These are phyloP conservation scores for Glycine soja DNA, from an alignment of 306 rosid species.

Conservation along the genomic window DNA sequence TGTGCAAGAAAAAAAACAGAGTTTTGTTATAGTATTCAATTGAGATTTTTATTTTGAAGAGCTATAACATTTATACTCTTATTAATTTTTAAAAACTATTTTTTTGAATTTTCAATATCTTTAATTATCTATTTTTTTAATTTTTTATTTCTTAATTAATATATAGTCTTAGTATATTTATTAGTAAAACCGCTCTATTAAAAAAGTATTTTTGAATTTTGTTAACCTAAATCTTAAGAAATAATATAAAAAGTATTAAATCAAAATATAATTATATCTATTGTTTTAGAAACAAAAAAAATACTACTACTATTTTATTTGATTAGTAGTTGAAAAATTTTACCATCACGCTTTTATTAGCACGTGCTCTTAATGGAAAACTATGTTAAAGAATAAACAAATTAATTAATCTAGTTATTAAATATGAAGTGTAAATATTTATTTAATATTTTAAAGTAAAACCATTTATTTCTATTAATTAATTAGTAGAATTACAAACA, in stretches of 20 bases:
- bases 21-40: not conserved
- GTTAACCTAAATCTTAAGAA: not conserved
- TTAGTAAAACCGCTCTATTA: not conserved
- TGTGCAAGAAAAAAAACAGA: slow-evolving; percentile 5
- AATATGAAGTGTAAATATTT: not conserved
- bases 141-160: no score
- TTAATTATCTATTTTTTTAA: no score
- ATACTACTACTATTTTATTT: not conserved
- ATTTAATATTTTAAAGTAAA: not conserved
- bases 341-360: not conserved
- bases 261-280: not conserved
- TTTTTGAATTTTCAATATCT: no score
- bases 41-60: not conserved
- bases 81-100: not conserved
- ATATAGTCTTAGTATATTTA: not conserved
- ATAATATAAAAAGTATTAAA: not conserved
- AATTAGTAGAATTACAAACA: not conserved
- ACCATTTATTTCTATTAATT: not conserved
- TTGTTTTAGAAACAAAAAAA: not conserved
- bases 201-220: not conserved
- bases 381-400: not conserved
- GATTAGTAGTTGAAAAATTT: not conserved
- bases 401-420: not conserved
- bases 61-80: not conserved
- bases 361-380: not conserved